These are phyloP conservation scores for Debaryomycetaceae sp. DNA, from an alignment of 1,139 yeast species.

Conservation along the genomic window DNA sequence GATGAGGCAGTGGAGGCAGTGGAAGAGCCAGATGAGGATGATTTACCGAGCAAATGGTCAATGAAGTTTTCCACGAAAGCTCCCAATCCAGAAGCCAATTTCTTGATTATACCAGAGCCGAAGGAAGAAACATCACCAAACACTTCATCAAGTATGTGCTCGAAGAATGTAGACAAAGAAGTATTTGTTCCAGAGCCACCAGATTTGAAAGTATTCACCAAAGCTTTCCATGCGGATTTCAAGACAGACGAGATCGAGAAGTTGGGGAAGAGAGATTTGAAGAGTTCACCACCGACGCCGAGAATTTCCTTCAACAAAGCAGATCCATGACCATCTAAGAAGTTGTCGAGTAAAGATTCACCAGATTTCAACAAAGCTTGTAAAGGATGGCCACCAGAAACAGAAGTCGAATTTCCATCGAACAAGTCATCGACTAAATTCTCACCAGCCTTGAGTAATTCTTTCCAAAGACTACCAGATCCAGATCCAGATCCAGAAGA, in stretches of 20 bases:
- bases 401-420: not conserved
- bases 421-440: slow-evolving; percentile 1
- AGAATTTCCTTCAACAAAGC: not conserved
- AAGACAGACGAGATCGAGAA: not conserved
- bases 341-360: slow-evolving; percentile 5
- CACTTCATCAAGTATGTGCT: not conserved
- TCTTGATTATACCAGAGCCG: not conserved
- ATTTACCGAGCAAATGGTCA: slow-evolving; percentile 8
- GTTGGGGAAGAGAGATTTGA: not conserved
- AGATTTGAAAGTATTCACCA: not conserved
- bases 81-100: not conserved
- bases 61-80: not conserved
- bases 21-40: slow-evolving; percentile 7
- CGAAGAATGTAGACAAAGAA: not conserved
- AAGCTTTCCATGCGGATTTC: not conserved
- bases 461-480: slow-evolving; percentile 7
- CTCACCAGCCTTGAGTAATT: slow-evolving; percentile 1
- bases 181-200: not conserved
- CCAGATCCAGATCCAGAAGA: slow-evolving; percentile 4
- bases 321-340: slow-evolving; percentile 8
- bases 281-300: not conserved
- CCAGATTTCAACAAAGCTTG: slow-evolving; percentile 2
- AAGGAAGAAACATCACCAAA: not conserved
- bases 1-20: not conserved
- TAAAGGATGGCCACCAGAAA: slow-evolving; percentile 8